phyloP scores from a whole-genome alignment of 805 yeast species.

The Candida methanosorbosa region DNA sequence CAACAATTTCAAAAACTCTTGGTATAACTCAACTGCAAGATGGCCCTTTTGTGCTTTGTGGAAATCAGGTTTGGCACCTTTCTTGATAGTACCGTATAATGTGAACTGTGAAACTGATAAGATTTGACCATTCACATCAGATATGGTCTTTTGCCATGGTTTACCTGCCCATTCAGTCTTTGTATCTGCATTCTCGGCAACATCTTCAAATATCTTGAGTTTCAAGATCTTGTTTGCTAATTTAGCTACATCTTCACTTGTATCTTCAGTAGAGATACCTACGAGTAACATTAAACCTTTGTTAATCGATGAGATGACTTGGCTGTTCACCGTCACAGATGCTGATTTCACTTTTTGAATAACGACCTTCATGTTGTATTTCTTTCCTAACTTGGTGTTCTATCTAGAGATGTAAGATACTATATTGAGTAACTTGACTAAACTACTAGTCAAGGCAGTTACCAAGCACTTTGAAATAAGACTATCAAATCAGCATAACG shows the following conservation, averaged over 20 bases:
- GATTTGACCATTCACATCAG: slow-evolving; percentile 62
- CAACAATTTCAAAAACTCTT: slow-evolving; percentile 40
- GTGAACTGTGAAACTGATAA: slow-evolving; percentile 92
- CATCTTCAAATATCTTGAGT: slow-evolving; percentile 67
- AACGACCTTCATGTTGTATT: slow-evolving; percentile 93
- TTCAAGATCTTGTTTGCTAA: slow-evolving; percentile 58
- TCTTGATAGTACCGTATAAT: slow-evolving; percentile 71
- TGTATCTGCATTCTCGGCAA: slow-evolving; percentile 22
- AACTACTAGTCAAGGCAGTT: too few species aligned
- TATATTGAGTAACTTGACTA: too few species aligned
- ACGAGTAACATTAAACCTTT: slow-evolving; percentile 75
- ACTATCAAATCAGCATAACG: too few species aligned
- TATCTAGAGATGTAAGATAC: too few species aligned
- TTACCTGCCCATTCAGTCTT: slow-evolving; percentile 48
- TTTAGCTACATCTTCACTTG: slow-evolving; percentile 61
- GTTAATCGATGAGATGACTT: slow-evolving; percentile 64
- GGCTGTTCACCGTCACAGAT: slow-evolving; percentile 73
- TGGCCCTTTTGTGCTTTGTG: slow-evolving; percentile 85
- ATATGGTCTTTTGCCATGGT: slow-evolving; percentile 70
- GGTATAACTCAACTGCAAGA: slow-evolving; percentile 40
- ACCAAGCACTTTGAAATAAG: too few species aligned
- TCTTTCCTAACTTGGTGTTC: too few species aligned
- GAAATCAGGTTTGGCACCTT: slow-evolving; percentile 93
- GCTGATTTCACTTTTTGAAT: slow-evolving; percentile 86
- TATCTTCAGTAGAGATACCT: slow-evolving; percentile 76